These are phyloP conservation scores for Botrytis tulipae DNA, from an alignment of 2,329 filamentous ascomycete genomes.

Conservation along the genomic window DNA sequence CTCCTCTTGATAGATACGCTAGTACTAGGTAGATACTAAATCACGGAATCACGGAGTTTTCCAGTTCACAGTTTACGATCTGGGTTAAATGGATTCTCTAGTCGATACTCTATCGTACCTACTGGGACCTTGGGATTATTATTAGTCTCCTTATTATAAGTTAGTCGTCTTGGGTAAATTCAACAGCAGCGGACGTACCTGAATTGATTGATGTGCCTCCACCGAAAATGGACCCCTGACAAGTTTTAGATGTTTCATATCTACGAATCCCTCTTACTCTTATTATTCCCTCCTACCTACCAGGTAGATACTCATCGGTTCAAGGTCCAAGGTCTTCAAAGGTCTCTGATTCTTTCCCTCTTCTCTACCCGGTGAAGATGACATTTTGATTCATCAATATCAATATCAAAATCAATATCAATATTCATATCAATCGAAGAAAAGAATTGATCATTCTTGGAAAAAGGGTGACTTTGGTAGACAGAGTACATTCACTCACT, in stretches of 20 bases:
- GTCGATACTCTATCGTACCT: neutral
- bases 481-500: neutral
- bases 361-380: neutral
- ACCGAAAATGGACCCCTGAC: constrained; percentile 6
- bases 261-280: neutral
- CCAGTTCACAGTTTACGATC: neutral
- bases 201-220: constrained; percentile 1
- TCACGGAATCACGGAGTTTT: too few relatives aligned
- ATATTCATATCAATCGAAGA: neutral
- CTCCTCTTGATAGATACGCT: too few relatives aligned
- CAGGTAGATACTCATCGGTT: neutral
- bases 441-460: neutral
- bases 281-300: neutral
- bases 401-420: neutral
- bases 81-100: neutral
- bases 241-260: constrained; percentile 7
- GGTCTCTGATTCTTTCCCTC: too few relatives aligned
- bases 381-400: constrained; percentile 16
- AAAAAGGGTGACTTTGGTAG: too few relatives aligned
- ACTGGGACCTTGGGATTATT: too few relatives aligned
- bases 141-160: neutral
- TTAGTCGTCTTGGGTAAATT: neutral
- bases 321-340: neutral
- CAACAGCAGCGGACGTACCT: neutral
- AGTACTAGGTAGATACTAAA: too few relatives aligned